A percentile compares a stretch with the other conserved stretches of the same genome.
Evolutionary conservation across 768 basidiomycete species (phyloP).

Genomic region (Mycena vulgaris): DNA sequence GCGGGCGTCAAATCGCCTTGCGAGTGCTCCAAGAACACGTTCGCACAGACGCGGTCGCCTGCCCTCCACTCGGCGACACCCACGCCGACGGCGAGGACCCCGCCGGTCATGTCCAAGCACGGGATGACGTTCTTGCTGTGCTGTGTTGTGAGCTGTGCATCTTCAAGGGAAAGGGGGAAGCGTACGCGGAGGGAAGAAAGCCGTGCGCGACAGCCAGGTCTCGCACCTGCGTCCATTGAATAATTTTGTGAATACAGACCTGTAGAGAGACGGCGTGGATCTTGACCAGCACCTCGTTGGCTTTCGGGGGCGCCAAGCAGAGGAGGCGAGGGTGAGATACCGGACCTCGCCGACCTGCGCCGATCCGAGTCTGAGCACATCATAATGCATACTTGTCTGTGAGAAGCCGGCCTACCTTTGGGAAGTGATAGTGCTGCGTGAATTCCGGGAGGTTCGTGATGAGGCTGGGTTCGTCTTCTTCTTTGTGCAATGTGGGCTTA

Average conservation of each 20-base stretch:
- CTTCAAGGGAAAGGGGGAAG: not conserved
- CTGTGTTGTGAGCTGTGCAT: not conserved
- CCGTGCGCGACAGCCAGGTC: constrained; percentile 5
- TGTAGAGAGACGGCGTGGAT: constrained; percentile 59
- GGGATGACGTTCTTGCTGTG: too few species aligned
- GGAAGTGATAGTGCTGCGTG: constrained; percentile 4
- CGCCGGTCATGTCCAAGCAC: not conserved
- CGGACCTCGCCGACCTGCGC: not conserved
- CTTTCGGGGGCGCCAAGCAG: constrained; percentile 40
- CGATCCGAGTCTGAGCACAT: not conserved
- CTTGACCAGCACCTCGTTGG: constrained; percentile 57
- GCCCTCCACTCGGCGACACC: not conserved
- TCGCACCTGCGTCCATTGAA: not conserved
- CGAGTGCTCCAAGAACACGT: not conserved
- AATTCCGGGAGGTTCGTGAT: not conserved
- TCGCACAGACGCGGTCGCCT: constrained; percentile 8
- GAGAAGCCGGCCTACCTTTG: not conserved
- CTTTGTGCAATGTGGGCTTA: too few species aligned
- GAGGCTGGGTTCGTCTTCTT: too few species aligned
- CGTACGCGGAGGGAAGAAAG: not conserved
- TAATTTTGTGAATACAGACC: constrained; percentile 54
- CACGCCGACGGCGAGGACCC: not conserved
- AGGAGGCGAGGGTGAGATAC: not conserved
- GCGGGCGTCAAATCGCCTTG: not conserved
- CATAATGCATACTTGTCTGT: not conserved